Base-by-base conservation (phyloP, 169 alveolate genomes). In the Ichthyophthirius multifiliis region DNA sequence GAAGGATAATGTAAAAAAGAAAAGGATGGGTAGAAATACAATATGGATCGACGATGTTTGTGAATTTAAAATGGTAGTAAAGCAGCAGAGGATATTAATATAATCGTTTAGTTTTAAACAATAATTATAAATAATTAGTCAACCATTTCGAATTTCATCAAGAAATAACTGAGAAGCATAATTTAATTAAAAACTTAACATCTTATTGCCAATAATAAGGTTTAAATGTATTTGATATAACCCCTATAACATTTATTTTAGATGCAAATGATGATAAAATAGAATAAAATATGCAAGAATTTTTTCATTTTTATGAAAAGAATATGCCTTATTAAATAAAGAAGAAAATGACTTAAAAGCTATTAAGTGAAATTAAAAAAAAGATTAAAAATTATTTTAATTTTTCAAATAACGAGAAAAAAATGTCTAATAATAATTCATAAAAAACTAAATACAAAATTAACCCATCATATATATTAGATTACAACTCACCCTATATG, bases 21-120 rank as follows among this genome's bases (percentile, higher is more conserved):
- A 63, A 62, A 20, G 85, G 90, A 84, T 90, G 95, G 95, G 63
- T 74, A n/a, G 89, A 84, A 64, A 80, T 78, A 3, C 83, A 88
- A 9, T 81, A 84, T 43, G 64, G 73, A 27, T 80, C 88, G n/a
- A 73, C 91, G 1, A 75, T 82, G 74, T 90, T 75, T 79, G 86
- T 81, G 47, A 82, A 90, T 82, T 86, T 90, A 73, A 90, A 88
- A 43, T 74, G 80, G 83, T 32, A 74, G 32, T 65, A 76, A 76
- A 64, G 84, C 63, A 48, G 55, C 23, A 78, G 83, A 37, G 77
- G 83, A 12, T 73, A 64, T 39, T 44, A 47, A 32, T 71, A 76
- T 41, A 85, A 67, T 43, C 43, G 84, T 46, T 18, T 86, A 30
- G 79, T 81, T 13, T 35, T 76, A 32, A 74, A 30, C n/a, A n/a